phyloP scores from a whole-genome alignment of 1,284 basidiomycete genomes.

The Cystobasidium sp. region DNA sequence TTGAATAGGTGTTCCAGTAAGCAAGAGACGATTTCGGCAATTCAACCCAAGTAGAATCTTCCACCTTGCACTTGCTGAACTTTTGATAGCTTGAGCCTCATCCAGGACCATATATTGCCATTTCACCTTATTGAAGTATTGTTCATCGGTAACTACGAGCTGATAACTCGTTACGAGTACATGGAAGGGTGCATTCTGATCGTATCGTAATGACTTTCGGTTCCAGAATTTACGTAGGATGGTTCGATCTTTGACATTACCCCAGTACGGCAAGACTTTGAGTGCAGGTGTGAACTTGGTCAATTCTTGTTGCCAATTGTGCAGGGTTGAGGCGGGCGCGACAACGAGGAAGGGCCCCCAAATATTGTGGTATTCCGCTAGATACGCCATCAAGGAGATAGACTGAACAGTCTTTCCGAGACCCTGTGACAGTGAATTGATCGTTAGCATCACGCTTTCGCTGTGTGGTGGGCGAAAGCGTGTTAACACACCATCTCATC shows the following conservation, averaged over 20 bases:
- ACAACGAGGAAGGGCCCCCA: conserved; percentile 99
- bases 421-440: conserved; percentile 35
- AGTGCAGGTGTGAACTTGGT: conserved; percentile 91
- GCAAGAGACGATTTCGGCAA: conserved; percentile 89
- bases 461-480: too few relatives aligned
- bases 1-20: conserved; percentile 98
- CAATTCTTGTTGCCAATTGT: conserved; percentile 99
- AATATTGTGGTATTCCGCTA: conserved; percentile 96
- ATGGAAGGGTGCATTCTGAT: conserved; percentile 94
- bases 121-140: conserved; percentile 96
- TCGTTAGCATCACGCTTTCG: too few relatives aligned
- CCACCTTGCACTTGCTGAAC: conserved; percentile 95
- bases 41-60: conserved; percentile 95
- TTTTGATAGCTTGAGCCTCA: conserved; percentile 98
- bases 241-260: conserved; percentile 92
- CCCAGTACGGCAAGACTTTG: conserved; percentile 98
- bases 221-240: conserved; percentile 98
- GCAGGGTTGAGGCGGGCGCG: conserved; percentile 93
- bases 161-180: conserved; percentile 97
- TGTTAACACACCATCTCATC: conserved; percentile 98
- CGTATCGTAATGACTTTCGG: conserved; percentile 94
- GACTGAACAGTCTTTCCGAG: conserved; percentile 88
- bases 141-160: conserved; percentile 92
- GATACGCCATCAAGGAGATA: conserved; percentile 92
- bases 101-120: conserved; percentile 99